phyloP scores from a whole-genome alignment of 2,329 filamentous ascomycete genomes.

The Pseudogymnoascus sp. region DNA sequence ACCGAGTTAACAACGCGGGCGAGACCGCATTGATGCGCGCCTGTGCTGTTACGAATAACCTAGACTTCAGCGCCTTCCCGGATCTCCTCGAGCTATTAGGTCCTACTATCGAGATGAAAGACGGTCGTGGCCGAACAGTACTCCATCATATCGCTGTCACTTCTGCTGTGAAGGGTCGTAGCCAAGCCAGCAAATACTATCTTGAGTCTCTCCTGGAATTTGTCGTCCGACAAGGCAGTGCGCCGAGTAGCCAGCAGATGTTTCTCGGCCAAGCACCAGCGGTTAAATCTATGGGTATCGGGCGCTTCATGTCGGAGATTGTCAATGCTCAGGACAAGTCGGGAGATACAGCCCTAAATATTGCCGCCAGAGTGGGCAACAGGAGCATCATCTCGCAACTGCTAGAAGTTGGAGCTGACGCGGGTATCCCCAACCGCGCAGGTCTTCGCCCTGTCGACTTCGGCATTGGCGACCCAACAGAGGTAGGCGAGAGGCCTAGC shows the following conservation, averaged over 20 bases:
- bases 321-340: slow-evolving; percentile 92
- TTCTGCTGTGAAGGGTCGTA: slow-evolving; percentile 88
- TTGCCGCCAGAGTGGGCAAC: slow-evolving; percentile 88
- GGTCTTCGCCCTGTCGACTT: slow-evolving; percentile 89
- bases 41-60: slow-evolving; percentile 86
- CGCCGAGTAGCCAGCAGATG: slow-evolving; percentile 42
- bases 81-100: slow-evolving; percentile 84
- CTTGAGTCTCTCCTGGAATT: slow-evolving; percentile 90
- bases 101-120: slow-evolving; percentile 80
- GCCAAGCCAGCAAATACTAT: slow-evolving; percentile 88
- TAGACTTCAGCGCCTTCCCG: slow-evolving; percentile 83
- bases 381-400: slow-evolving; percentile 94
- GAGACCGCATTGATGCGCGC: slow-evolving; percentile 92
- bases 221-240: slow-evolving; percentile 76
- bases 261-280: slow-evolving; percentile 17
- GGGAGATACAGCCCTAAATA: slow-evolving; percentile 89
- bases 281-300: slow-evolving; percentile 58
- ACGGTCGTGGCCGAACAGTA: slow-evolving; percentile 82
- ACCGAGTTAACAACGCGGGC: slow-evolving; percentile 77
- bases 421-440: slow-evolving; percentile 83
- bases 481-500: slow-evolving; percentile 37
- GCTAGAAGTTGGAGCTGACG: slow-evolving; percentile 87
- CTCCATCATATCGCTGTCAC: slow-evolving; percentile 94
- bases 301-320: slow-evolving; percentile 92
- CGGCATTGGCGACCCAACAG: slow-evolving; percentile 61